Base-by-base conservation (phyloP, 148 eudicot genomes). In the Fagopyrum homotropicum region DNA sequence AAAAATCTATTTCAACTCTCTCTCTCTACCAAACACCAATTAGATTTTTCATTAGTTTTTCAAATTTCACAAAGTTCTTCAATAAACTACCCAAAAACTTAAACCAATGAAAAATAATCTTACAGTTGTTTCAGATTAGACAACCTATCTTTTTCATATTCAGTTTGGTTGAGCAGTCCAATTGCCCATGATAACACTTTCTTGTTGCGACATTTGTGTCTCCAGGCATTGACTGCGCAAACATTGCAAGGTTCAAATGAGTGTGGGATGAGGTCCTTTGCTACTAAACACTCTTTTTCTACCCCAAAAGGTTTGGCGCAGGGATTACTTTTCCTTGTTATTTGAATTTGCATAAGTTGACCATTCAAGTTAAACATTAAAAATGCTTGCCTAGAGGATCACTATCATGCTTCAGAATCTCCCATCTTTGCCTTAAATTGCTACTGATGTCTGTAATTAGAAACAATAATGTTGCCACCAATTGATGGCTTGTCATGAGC, bases 221-320 rank as follows among this genome's bases (percentile, higher is more conserved):
- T 51, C 16, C 6, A 81, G 84, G 84, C 84, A 72, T 74, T 76
- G 71, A 73, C 48, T 72, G 82, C 78, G 19, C 84, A 74, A 69
- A 69, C 80, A 19, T 55, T 79, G 52, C 82, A 77, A 77, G 77
- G 82, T 45, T 75, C 76, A 44, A 72, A 26, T 76, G 83, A 74
- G 60, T 73, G 61, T 26, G 84, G 81, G 55, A 63, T 61, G n/a
- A 79, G 82, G 56, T 81, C 84, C 7, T 83, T 76, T 78, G 86
- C 86, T 44, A 83, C 86, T 59, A 83, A 83, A 71, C 83, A 83
- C 72, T 83, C 86, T 2, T 84, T 84, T 76, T 84, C 86, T 5
- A 84, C 82, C 10, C 75, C 73, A 63, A 84, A 84, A 81, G 86
- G 86, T 84, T 43, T 51, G 14, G 16, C 35, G 16, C 7, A 43